Evolutionary conservation across 257 asterid species (phyloP).

Genomic region (Lavandula angustifolia): DNA sequence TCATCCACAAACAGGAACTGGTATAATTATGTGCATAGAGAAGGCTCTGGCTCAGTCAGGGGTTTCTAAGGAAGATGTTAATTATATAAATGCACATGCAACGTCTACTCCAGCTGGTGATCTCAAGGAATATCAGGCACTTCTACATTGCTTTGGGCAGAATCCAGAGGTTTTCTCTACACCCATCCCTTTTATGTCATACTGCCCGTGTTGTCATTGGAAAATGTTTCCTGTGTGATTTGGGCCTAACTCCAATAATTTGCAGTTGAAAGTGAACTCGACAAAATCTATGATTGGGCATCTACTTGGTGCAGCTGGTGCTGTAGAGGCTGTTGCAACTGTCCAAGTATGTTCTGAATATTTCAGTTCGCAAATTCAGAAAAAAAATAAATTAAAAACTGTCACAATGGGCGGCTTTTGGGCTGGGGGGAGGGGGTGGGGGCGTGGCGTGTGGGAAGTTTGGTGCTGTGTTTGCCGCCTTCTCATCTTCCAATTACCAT

Average conservation of each 20-base stretch:
- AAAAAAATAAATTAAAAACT: neutral
- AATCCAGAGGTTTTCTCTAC: conserved; percentile 71
- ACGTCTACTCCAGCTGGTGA: conserved; percentile 98
- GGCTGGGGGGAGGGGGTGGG: neutral
- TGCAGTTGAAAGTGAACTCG: conserved; percentile 90
- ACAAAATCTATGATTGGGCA: conserved; percentile 98
- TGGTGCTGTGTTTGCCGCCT: neutral
- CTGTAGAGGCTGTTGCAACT: conserved; percentile 95
- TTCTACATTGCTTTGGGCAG: conserved; percentile 78
- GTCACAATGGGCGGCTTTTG: neutral
- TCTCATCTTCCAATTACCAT: neutral
- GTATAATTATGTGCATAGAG: conserved; percentile 85
- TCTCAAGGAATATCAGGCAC: conserved; percentile 89
- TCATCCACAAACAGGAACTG: conserved; percentile 64
- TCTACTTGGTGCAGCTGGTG: conserved; percentile 98
- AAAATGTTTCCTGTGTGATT: conserved; percentile 3
- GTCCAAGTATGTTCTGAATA: conserved; percentile 61
- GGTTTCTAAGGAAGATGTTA: conserved; percentile 80
- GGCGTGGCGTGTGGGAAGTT: conserved; percentile 4
- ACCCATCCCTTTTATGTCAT: conserved; percentile 20
- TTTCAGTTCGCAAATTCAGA: conserved; percentile 4
- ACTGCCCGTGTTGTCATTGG: conserved; percentile 8
- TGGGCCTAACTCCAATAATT: conserved; percentile 23
- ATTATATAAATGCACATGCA: conserved; percentile 96
- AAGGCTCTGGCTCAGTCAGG: conserved; percentile 97